Evolutionary conservation across 2,329 filamentous ascomycete species (phyloP).

Genomic region (Chaetomiaceae sp.): DNA sequence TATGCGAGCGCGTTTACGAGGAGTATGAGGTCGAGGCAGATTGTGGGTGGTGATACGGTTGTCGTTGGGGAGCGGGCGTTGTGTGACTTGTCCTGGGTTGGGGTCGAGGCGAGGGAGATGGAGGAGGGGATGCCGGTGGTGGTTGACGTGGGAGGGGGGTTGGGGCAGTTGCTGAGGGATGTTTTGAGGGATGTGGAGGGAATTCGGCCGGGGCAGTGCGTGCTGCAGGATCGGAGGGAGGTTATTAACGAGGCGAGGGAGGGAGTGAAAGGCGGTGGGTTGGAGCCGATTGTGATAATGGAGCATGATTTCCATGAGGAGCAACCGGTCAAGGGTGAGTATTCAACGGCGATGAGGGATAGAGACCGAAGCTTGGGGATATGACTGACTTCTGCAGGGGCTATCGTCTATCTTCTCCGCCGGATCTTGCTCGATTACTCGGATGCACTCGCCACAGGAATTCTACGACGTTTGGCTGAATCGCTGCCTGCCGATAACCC

Average conservation of each 20-base stretch:
- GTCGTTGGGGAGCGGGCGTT: slow-evolving; percentile 18
- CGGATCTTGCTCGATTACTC: slow-evolving; percentile 31
- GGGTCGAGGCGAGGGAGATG: not conserved
- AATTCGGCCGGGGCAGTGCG: slow-evolving; percentile 9
- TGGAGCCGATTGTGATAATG: slow-evolving; percentile 25
- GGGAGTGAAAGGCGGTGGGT: not conserved
- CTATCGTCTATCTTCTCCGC: slow-evolving; percentile 28
- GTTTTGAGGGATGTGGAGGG: slow-evolving; percentile 14
- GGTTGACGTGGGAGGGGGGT: slow-evolving; percentile 24
- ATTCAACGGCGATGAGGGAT: too few species aligned
- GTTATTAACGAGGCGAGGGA: slow-evolving; percentile 25
- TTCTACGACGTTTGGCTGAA: slow-evolving; percentile 23
- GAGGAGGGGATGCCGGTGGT: not conserved
- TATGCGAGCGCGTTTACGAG: slow-evolving; percentile 23
- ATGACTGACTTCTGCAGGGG: slow-evolving; percentile 17
- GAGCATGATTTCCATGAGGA: slow-evolving; percentile 29
- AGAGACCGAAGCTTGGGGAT: too few species aligned
- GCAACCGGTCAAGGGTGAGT: slow-evolving; percentile 29
- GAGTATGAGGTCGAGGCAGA: slow-evolving; percentile 23
- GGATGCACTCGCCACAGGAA: slow-evolving; percentile 22
- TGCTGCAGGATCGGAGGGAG: slow-evolving; percentile 21
- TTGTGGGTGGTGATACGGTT: slow-evolving; percentile 22
- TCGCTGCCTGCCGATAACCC: slow-evolving; percentile 22
- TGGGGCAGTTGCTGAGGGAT: slow-evolving; percentile 23
- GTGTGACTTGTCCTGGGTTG: slow-evolving; percentile 27